Percentiles rank a stretch among this genome's conserved stretches.
phyloP scores from a whole-genome alignment of 1,139 yeast genomes.

The Magnusiomyces magnusii region DNA sequence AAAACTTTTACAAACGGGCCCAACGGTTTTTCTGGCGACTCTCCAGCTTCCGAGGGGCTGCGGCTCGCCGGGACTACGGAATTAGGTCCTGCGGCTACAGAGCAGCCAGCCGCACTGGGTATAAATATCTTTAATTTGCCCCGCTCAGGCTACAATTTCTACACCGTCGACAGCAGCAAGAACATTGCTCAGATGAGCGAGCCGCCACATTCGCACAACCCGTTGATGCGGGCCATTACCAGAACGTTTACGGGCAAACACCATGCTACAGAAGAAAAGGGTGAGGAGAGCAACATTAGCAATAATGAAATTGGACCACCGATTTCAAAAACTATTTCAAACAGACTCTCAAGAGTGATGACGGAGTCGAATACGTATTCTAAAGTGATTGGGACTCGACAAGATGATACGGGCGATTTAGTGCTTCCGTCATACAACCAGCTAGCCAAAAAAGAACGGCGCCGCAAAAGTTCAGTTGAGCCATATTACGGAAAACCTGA shows the following conservation, averaged over 20 bases:
- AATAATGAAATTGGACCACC: background rate
- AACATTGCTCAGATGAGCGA: background rate
- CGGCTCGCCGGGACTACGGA: background rate
- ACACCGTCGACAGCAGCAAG: background rate
- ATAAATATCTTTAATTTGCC: background rate
- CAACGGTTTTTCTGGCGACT: too few relatives aligned
- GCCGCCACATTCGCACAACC: background rate
- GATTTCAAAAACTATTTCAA: background rate
- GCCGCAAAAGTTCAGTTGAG: too few relatives aligned
- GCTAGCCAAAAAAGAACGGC: background rate
- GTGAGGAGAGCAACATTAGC: background rate
- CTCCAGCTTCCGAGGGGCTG: background rate
- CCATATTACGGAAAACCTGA: background rate
- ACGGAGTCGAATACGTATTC: slow-evolving; percentile 3
- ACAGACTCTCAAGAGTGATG: background rate
- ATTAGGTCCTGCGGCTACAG: background rate
- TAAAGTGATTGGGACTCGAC: slow-evolving; percentile 10
- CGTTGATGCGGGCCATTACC: background rate
- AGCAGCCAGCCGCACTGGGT: background rate
- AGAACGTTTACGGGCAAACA: background rate
- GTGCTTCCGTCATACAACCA: background rate
- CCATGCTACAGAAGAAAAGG: background rate
- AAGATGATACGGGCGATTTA: slow-evolving; percentile 14
- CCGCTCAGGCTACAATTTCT: background rate
- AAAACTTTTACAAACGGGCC: too few relatives aligned